These are phyloP conservation scores for Leccinum subrobustum DNA, from an alignment of 1,284 basidiomycete genomes.

Conservation along the genomic window DNA sequence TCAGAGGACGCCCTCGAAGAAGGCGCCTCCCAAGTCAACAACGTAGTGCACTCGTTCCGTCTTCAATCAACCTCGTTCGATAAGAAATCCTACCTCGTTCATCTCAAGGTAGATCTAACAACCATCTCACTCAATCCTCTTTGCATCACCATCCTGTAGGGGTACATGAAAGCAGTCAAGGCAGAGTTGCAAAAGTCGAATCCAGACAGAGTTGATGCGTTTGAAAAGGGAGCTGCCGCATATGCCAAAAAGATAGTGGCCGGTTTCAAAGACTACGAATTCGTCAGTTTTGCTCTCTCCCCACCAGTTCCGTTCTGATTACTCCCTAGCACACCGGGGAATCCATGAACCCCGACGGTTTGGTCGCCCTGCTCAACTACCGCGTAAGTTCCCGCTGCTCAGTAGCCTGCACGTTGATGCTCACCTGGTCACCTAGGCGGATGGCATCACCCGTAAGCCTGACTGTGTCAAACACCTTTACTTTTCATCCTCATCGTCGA, in stretches of 20 bases:
- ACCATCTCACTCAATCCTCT: neutral
- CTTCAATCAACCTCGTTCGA: conserved; percentile 85
- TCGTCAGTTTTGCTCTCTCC: conserved; percentile 45
- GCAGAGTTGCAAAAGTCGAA: conserved; percentile 53
- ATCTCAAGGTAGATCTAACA: conserved; percentile 72
- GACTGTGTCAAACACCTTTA: neutral
- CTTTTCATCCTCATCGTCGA: conserved; percentile 12
- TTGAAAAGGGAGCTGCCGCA: conserved; percentile 80
- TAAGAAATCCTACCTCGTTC: conserved; percentile 86
- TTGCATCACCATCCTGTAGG: conserved; percentile 36
- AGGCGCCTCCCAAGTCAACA: conserved; percentile 79
- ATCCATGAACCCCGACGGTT: conserved; percentile 83
- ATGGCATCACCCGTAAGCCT: conserved; percentile 73
- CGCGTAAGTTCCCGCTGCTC: conserved; percentile 45
- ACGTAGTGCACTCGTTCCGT: conserved; percentile 92
- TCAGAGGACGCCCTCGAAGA: conserved; percentile 82
- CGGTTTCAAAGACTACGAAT: conserved; percentile 92
- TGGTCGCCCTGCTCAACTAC: conserved; percentile 89
- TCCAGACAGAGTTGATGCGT: conserved; percentile 72
- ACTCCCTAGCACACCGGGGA: conserved; percentile 78
- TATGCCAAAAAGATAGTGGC: conserved; percentile 88
- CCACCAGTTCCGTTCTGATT: neutral
- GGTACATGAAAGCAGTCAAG: conserved; percentile 85
- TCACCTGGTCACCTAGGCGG: conserved; percentile 43
- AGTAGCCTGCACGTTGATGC: neutral